phyloP scores from a whole-genome alignment of 2,329 filamentous ascomycete species.

The Hymenoscyphus linearis region DNA sequence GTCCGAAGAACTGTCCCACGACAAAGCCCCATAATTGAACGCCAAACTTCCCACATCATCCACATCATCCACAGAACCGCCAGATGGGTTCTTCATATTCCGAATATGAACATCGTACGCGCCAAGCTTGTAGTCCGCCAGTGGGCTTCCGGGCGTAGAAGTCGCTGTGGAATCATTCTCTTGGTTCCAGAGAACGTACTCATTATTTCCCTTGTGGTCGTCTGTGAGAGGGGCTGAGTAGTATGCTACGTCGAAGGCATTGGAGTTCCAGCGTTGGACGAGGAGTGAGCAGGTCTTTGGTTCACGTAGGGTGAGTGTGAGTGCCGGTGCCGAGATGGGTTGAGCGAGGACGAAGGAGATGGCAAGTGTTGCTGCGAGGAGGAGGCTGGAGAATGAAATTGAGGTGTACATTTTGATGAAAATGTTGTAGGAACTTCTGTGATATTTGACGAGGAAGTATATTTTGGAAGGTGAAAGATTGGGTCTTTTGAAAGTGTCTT shows the following conservation, averaged over 20 bases:
- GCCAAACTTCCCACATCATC: conserved; percentile 15
- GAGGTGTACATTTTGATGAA: conserved; percentile 4
- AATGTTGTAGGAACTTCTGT: background rate
- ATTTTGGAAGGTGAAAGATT: too few relatives aligned
- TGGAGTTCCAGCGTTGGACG: conserved; percentile 15
- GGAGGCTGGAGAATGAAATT: background rate
- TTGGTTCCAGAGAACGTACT: conserved; percentile 8
- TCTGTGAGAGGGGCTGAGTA: conserved; percentile 1
- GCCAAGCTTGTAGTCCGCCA: too few relatives aligned
- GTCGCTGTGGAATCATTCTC: background rate
- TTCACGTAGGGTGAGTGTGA: background rate
- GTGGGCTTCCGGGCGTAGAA: background rate
- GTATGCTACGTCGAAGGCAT: conserved; percentile 14
- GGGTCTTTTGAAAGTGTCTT: background rate
- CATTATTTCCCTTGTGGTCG: conserved; percentile 1
- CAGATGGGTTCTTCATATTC: conserved; percentile 15
- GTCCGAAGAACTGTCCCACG: conserved; percentile 11
- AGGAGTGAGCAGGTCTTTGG: conserved; percentile 13
- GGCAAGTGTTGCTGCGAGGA: conserved; percentile 1
- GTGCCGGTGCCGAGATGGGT: background rate
- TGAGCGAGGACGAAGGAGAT: conserved; percentile 3
- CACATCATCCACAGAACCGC: conserved; percentile 2
- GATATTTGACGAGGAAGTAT: too few relatives aligned
- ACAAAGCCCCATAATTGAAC: conserved; percentile 11
- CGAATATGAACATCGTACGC: conserved; percentile 4